Base-by-base conservation (phyloP, 768 basidiomycete species). In the Steccherinum ochraceum region DNA sequence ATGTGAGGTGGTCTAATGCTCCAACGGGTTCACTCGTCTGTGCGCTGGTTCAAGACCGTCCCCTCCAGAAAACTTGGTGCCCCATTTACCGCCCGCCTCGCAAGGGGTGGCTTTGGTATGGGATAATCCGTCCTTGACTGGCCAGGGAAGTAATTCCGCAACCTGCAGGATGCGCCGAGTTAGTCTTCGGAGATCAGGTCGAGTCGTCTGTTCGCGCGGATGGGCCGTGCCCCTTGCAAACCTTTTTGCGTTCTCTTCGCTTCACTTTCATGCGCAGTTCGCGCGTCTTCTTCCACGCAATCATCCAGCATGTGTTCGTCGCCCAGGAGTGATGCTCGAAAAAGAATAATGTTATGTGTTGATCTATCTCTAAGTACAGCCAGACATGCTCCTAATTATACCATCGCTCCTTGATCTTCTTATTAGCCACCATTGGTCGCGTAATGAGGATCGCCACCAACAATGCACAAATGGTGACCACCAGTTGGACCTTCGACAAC, bases 111-210 rank as follows among this genome's bases (percentile, higher is more conserved):
- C 56, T 53, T n/a, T 74, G 67, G 71, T 78, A 81, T 83, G 84
- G 88, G 85, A 85, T 89, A 89, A 89, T 85, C 62, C 69, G 83
- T 70, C 79, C 84, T 79, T 81, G 83, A 80, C 79, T 72, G 83
- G 79, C 83, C 83, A 89, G 88, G 86, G 83, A 89, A 90, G 88
- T 74, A 84, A 90, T 90, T 89, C 83, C 80, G 87, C 88, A 90
- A 82, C 79, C 81, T 77, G 78, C 84, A 78, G 86, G 80, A 73
- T 77, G 77, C 67, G 80, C 88, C 87, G 82, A 89, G 84, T 89
- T 89, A 86, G 86, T 90, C 88, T 82, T 85, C 74, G 84, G 86
- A 89, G 86, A 88, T 67, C 79, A 86, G 86, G 85, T 70, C 81
- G 77, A 62, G 81, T 81, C 83, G 78, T 84, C 88, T 84, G 87